Evolutionary conservation across 1,139 yeast genomes (phyloP), one percentile per base, ranked within the genome.

Genomic region (Wickerhamomyces sp.): DNA sequence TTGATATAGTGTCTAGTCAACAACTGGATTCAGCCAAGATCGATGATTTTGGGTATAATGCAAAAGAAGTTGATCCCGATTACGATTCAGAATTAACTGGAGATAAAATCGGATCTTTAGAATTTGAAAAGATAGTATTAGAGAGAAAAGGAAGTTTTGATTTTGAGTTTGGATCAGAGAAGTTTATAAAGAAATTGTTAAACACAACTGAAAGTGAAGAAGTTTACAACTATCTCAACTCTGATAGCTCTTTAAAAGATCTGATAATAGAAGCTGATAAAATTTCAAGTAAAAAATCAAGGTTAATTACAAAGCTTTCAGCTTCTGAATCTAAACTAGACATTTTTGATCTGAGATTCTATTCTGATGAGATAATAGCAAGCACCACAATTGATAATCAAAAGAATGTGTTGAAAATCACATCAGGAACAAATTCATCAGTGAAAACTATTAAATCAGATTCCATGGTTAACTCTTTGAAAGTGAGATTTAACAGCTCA

Each of bases 61-160:
- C 33, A 3, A 28, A 29, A 8, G 46, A 33, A 13, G 38, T 33
- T 7, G 31, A 28, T 24, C 38, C 35, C 20, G 36, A 35, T 2
- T 19, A 9, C 8, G 32, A 30, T 18, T 4, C 13, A 24, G 33
- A 34, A 12, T 24, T 16, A 8, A 8, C 9, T 8, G 16, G 7
- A 28, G 34, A 36, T 15, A 71, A 72, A 43, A 74, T 75, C 31
- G 80, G 81, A 4, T 72, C 79, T 4, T 56, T 74, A 33, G 79
- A 73, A 48, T 75, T 75, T 58, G 81, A 75, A 51, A 74, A 72
- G 48, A 59, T 72, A 13, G 76, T 70, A 34, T 61, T 73, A 38
- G 61, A 71, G 32, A 62, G 64, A 47, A 25, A 33, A 10, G 28
- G 37, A 9, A 20, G 21, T 15, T 20, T 30, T 9, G 48, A 63